Percentiles rank a stretch among this genome's conserved stretches.
Conservation (phyloP, 352 stramenopile species). For the Phytophthora hibernalis region DNA sequence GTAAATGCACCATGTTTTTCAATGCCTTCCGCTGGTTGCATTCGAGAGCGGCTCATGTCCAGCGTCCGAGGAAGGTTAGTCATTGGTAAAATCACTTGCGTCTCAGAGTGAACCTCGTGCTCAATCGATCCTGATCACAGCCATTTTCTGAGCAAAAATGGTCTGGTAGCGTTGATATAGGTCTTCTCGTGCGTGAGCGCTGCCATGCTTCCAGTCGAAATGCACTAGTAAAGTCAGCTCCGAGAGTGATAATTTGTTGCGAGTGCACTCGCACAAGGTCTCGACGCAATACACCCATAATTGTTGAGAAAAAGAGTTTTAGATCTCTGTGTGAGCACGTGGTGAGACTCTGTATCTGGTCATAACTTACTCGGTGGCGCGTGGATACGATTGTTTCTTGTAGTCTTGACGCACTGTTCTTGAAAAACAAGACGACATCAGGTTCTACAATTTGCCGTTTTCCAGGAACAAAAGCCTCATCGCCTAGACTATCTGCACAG, state of each 20-base stretch:
- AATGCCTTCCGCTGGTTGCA: conserved; percentile 46
- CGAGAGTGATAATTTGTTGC: conserved; percentile 71
- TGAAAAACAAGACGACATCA: conserved; percentile 64
- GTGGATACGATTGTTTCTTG: conserved; percentile 45
- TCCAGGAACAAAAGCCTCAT: conserved; percentile 52
- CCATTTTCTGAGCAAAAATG: conserved; percentile 72
- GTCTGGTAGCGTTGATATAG: conserved; percentile 17
- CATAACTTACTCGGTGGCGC: conserved; percentile 52
- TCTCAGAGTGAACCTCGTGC: conserved; percentile 61
- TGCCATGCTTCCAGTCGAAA: conserved; percentile 70
- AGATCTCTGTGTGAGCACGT: conserved; percentile 46
- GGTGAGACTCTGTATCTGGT: conserved; percentile 49
- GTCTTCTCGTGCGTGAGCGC: conserved; percentile 37
- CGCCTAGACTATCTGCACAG: conserved; percentile 63
- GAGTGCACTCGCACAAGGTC: conserved; percentile 67
- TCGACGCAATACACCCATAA: conserved; percentile 54
- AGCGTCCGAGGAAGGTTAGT: conserved; percentile 75
- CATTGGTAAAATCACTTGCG: conserved; percentile 62
- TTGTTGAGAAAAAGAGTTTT: conserved; percentile 38
- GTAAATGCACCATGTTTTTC: conserved; percentile 71
- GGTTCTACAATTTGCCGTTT: conserved; percentile 49
- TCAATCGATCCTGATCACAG: conserved; percentile 46
- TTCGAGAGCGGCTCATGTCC: conserved; percentile 52
- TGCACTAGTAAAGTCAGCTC: conserved; percentile 64
- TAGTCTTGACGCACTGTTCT: conserved; percentile 36